A percentile compares a stretch with the other conserved stretches of the same genome.
Evolutionary conservation across 2,329 filamentous ascomycete species (phyloP).

Genomic region (Gnomoniopsis smithogilvyi): DNA sequence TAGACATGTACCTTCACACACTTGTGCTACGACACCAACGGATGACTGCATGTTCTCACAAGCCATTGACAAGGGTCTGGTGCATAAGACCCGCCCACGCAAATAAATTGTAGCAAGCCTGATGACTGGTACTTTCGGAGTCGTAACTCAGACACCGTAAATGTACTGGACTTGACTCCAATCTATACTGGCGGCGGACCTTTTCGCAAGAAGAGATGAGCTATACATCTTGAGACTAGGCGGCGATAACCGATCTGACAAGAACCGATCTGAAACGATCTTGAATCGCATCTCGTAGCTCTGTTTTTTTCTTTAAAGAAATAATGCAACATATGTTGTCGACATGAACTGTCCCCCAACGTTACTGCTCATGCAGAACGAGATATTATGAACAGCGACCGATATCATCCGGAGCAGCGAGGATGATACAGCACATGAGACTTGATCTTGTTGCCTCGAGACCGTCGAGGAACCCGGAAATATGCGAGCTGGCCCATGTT

Average conservation of each 20-base stretch:
- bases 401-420: background rate
- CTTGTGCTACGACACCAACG: constrained; percentile 3
- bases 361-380: background rate
- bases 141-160: background rate
- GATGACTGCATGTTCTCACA: constrained; percentile 10
- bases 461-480: background rate
- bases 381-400: background rate
- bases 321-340: background rate
- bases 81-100: background rate
- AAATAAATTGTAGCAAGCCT: background rate
- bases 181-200: background rate
- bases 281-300: background rate
- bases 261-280: background rate
- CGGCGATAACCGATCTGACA: background rate
- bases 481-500: background rate
- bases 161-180: background rate
- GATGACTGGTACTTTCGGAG: background rate
- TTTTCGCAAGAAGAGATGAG: background rate
- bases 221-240: background rate
- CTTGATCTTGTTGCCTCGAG: background rate
- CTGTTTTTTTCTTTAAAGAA: background rate
- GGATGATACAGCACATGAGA: background rate
- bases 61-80: constrained; percentile 1
- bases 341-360: background rate
- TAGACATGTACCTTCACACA: background rate